Percentiles rank a stretch among this genome's conserved stretches.
Evolutionary conservation across 108 stramenopile species (phyloP).

Genomic region (Conticribra guillardii): DNA sequence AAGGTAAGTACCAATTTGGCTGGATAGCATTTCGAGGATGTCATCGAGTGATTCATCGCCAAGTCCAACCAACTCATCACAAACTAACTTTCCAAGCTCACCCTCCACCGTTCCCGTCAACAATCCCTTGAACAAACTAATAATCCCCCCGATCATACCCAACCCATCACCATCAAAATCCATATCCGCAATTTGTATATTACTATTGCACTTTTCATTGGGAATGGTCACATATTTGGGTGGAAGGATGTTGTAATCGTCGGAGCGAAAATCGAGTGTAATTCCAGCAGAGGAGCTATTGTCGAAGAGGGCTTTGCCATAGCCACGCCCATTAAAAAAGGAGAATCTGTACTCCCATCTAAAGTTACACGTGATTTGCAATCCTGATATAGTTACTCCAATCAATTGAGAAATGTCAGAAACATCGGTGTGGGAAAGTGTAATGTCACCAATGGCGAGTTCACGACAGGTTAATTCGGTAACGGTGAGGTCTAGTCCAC

Average conservation of each 20-base stretch:
- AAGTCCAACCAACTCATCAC: constrained; percentile 48
- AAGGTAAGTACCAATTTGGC: constrained; percentile 12
- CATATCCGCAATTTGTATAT: constrained; percentile 56
- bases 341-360: constrained; percentile 48
- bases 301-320: constrained; percentile 21
- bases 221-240: constrained; percentile 45
- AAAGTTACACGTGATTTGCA: constrained; percentile 36
- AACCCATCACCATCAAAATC: constrained; percentile 59
- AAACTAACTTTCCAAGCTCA: constrained; percentile 51
- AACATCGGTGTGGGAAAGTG: constrained; percentile 19
- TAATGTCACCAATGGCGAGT: constrained; percentile 25
- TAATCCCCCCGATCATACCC: constrained; percentile 51
- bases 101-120: constrained; percentile 46
- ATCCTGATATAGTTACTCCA: constrained; percentile 21
- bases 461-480: constrained; percentile 31
- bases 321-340: constrained; percentile 43
- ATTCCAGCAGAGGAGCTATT: constrained; percentile 29
- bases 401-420: constrained; percentile 13
- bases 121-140: constrained; percentile 57
- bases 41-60: constrained; percentile 33
- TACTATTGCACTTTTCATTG: constrained; percentile 34
- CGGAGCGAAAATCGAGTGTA: constrained; percentile 42
- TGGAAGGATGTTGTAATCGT: constrained; percentile 45
- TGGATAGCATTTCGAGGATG: constrained; percentile 11
- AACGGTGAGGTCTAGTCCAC: constrained; percentile 41